Evolutionary conservation across 148 eudicot genomes (phyloP).

Genomic region (Cornus kousa): DNA sequence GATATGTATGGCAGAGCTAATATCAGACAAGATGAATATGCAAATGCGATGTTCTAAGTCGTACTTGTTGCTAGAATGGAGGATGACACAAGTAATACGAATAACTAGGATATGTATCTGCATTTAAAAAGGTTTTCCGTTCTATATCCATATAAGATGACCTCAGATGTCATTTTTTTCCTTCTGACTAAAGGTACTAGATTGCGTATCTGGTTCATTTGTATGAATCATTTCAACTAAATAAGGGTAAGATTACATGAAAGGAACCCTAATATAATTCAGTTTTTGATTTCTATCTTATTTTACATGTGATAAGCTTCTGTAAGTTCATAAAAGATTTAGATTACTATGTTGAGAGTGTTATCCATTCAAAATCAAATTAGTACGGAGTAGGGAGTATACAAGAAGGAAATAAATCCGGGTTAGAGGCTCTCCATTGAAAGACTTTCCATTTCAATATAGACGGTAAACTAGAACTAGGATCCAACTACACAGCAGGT

Average conservation of each 20-base stretch:
- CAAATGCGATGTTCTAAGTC: too few species aligned
- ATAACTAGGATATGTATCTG: background rate
- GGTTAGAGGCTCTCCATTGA: too few species aligned
- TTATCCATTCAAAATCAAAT: background rate
- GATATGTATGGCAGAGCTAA: too few species aligned
- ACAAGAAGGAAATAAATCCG: too few species aligned
- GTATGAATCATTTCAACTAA: background rate
- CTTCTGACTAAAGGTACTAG: background rate
- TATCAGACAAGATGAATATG: background rate
- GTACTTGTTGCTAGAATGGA: too few species aligned
- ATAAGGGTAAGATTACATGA: background rate
- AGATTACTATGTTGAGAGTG: background rate
- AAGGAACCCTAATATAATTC: background rate
- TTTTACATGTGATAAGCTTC: background rate
- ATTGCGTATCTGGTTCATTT: background rate
- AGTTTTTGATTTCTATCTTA: background rate
- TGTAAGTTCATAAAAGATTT: background rate
- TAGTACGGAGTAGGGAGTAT: conserved; percentile 1
- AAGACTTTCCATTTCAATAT: too few species aligned
- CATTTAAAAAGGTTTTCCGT: background rate
- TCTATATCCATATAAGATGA: background rate
- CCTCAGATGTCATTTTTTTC: background rate
- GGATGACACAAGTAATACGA: too few species aligned
- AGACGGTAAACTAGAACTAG: too few species aligned
- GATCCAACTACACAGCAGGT: too few species aligned